Evolutionary conservation across 192 early-diverging fungal species (phyloP), one percentile per base, ranked within the genome.

Genomic region (Backusella westeae): DNA sequence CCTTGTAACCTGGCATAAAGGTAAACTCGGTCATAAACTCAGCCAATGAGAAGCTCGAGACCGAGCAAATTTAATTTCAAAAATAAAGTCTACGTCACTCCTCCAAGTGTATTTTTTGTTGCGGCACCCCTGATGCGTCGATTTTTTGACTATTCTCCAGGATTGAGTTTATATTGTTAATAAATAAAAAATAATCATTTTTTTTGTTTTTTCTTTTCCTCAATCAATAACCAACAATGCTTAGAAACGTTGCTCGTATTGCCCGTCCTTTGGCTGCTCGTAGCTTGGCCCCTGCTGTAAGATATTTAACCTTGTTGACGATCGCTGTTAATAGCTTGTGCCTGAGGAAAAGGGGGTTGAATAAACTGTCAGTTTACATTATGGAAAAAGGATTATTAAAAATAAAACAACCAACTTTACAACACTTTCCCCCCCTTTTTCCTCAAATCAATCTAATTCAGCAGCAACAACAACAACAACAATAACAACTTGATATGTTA

Each of bases 161-260:
- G 56, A 59, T 59, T 59, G 56, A 59, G 56, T 59, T 59, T 59
- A 59, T 59, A 59, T 59, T 59, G 56, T 59, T 59, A 59, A 59
- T 59, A 69, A 69, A 69, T 38, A 69, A 72, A 72, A 72, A 72
- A 44, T n/a, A 49, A 53, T 34, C 32, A 35, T 34, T 39, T 74
- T 72, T 72, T 72, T 29, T 39, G 38, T 39, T 15, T 29, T 41
- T 74, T 74, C 56, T 63, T 74, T 66, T 65, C 63, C 34, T 36
- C 72, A 36, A 59, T 63, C 23, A 59, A 35, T 29, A 53, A 73
- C 49, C 68, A 81, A 74, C 74, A 81, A 87, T 87, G 86, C 80
- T 87, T 74, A 81, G 86, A 81, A 85, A 85, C 82, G 78, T 87
- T 77, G 79, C 78, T 81, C 82, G 82, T 75, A 83, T 84, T 83